These are phyloP conservation scores for Leccinellum rugosiceps DNA, from an alignment of 768 basidiomycete genomes.

Conservation along the genomic window DNA sequence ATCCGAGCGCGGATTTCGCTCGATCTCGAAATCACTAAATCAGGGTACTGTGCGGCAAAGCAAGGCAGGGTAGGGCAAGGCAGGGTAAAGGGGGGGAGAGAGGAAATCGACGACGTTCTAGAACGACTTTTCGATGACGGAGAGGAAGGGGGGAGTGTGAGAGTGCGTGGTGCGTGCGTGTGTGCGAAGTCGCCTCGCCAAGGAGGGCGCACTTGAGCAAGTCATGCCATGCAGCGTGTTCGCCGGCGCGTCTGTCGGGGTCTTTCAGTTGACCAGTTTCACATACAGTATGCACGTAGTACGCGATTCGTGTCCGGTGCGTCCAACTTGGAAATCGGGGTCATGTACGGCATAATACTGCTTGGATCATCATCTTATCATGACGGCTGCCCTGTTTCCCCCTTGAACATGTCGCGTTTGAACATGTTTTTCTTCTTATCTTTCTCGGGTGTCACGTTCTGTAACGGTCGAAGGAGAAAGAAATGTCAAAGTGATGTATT, in stretches of 20 bases:
- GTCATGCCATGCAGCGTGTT: background rate
- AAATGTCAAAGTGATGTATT: background rate
- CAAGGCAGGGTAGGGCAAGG: background rate
- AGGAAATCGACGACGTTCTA: background rate
- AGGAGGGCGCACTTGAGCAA: background rate
- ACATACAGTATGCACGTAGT: background rate
- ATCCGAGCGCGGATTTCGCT: background rate
- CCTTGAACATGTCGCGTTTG: background rate
- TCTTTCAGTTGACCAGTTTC: background rate
- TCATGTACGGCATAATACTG: background rate
- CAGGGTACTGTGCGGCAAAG: background rate
- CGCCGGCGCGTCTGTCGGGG: background rate
- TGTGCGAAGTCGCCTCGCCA: background rate
- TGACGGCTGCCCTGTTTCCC: background rate
- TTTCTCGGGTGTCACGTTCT: background rate
- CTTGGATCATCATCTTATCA: background rate
- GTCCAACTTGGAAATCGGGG: background rate
- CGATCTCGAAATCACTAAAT: background rate
- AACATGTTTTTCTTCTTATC: background rate
- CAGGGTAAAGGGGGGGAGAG: background rate
- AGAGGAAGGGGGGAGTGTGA: background rate
- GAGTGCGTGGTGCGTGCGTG: background rate
- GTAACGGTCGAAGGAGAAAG: background rate
- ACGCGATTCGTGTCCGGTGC: background rate
- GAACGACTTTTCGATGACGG: background rate